Evolutionary conservation across 2,329 filamentous ascomycete species (phyloP).

Genomic region (Aureobasidium zeae): DNA sequence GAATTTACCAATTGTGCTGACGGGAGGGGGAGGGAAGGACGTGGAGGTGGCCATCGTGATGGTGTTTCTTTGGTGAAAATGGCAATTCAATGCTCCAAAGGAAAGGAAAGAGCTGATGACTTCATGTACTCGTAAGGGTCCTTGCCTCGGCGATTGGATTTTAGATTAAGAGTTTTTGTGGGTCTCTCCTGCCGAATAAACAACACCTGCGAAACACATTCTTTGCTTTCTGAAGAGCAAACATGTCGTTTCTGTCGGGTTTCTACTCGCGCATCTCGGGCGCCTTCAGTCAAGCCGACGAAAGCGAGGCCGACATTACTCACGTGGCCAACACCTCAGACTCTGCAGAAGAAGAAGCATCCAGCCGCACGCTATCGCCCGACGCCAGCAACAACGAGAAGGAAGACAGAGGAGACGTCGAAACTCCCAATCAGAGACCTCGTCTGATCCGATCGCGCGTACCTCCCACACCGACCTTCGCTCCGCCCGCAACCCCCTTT

Average conservation of each 20-base stretch:
- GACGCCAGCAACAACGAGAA: no score
- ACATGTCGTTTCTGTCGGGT: constrained; percentile 5
- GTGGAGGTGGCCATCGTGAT: no score
- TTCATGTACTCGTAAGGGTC: no score
- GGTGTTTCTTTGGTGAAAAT: no score
- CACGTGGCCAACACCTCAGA: not conserved
- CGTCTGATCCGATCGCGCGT: not conserved
- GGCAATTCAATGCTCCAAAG: not conserved
- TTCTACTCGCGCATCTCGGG: constrained; percentile 1
- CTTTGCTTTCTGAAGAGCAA: not conserved
- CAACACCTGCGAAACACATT: not conserved
- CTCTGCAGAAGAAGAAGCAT: not conserved
- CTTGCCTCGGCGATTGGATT: no score
- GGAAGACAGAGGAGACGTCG: constrained; percentile 4
- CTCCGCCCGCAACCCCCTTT: constrained; percentile 7
- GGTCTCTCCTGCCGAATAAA: no score
- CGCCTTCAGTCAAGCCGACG: not conserved
- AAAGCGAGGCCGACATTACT: not conserved
- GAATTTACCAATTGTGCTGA: constrained; percentile 58
- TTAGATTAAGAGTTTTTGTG: no score
- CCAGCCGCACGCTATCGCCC: constrained; percentile 12
- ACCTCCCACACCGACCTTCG: not conserved
- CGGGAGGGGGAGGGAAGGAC: constrained; percentile 64
- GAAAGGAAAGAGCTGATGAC: no score
- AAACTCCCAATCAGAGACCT: not conserved